Percentiles rank a stretch among this genome's conserved stretches.
phyloP scores from a whole-genome alignment of 2,329 filamentous ascomycete species.

The Chalaropsis thielavioides region DNA sequence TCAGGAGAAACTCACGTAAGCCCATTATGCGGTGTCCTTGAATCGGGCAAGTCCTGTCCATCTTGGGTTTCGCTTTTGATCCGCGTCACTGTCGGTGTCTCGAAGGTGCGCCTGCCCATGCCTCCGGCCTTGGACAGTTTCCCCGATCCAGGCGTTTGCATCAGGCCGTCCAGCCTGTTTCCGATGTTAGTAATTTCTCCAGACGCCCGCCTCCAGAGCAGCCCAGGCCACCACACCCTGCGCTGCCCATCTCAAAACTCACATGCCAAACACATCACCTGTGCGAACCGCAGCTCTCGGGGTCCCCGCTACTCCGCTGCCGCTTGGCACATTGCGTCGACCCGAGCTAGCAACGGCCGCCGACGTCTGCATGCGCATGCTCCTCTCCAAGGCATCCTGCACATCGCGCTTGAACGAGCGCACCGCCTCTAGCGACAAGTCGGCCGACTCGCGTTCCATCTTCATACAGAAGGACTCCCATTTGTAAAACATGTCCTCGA shows the following conservation, averaged over 20 bases:
- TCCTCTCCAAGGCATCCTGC: conserved; percentile 69
- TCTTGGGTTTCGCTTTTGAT: conserved; percentile 31
- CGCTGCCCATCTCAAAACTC: conserved; percentile 22
- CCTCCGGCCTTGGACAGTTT: conserved; percentile 20
- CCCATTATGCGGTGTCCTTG: conserved; percentile 22
- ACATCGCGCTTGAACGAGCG: conserved; percentile 74
- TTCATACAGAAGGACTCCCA: conserved; percentile 98
- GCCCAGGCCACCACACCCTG: too few species aligned
- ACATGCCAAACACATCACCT: conserved; percentile 69
- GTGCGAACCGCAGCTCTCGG: conserved; percentile 44
- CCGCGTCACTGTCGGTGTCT: conserved; percentile 35
- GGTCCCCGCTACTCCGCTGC: conserved; percentile 41
- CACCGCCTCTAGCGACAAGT: conserved; percentile 52
- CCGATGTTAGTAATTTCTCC: not conserved
- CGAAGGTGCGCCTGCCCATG: conserved; percentile 27
- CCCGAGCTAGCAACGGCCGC: conserved; percentile 20
- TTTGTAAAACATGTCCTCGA: conserved; percentile 90
- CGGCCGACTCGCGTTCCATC: conserved; percentile 66
- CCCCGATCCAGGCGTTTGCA: conserved; percentile 38
- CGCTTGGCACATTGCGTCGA: conserved; percentile 44
- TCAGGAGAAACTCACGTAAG: conserved; percentile 9
- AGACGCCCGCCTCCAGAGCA: not conserved
- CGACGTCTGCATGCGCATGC: conserved; percentile 36
- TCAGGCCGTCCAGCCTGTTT: conserved; percentile 44
- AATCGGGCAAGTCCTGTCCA: conserved; percentile 29